Base-by-base conservation (phyloP, 495 filamentous ascomycete species). In the Penicillium roqueforti region DNA sequence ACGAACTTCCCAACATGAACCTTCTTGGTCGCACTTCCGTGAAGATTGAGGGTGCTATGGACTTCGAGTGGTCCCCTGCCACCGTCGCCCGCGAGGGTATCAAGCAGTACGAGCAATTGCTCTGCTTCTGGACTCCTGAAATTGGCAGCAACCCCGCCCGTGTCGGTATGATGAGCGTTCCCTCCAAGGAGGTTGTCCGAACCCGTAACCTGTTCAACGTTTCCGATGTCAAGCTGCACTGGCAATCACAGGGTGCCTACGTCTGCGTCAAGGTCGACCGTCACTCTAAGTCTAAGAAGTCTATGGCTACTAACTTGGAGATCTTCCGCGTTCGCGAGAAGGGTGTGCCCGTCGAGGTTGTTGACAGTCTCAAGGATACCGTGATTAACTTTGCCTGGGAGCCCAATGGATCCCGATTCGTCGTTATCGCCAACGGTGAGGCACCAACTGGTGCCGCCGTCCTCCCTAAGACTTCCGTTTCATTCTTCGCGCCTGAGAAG, bases 301-400 rank as follows among this genome's bases (percentile, higher is more conserved):
- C 88, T 3, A 81, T 95, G 61, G 92, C 91, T 32, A 98, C 93
- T 45, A 97, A 95, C 55, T 83, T 98, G 29, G 93, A 98, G 70
- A 97, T 98, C 67, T 98, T 98, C 87, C 87, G 93, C 37, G 83
- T 98, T 41, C 82, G 81, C 55, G 93, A 98, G 73, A 97, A 97
- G 80, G 91, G 93, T 46, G 93, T 98, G 3, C 93, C 93, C 6
- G 92, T 98, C 49, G 93, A 98, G 70, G 93, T 98, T 40, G 89
- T 98, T 40, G 93, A 98, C 67, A 87, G 87, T 34, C 87, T 97
- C 68, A 96, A 96, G 73, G 92, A 96, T 66, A 95, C 91, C 1
- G 95, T 98, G 51, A 92, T 97, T 70, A 98, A 98, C 78, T 98
- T 98, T 61, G 88, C 93, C 6, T 98, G 93, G 93, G 93, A 98